A percentile compares a stretch with the other conserved stretches of the same genome.
These are phyloP conservation scores for Iris macrosiphon DNA, from an alignment of 106 monocot species.

Conservation along the genomic window DNA sequence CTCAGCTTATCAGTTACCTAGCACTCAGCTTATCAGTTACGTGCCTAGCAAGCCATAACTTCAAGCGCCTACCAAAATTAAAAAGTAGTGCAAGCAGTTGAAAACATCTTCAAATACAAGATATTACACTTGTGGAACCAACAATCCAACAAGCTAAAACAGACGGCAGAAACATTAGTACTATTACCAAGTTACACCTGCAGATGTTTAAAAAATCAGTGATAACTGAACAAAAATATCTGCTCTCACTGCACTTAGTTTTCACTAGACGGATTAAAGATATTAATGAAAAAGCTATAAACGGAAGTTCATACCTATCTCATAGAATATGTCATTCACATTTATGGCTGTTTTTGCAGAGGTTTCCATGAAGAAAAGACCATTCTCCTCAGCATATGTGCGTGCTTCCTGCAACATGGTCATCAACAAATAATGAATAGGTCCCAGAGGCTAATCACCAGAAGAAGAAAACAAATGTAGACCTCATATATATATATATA, in stretches of 20 bases:
- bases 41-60: too few species aligned
- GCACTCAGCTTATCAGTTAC: too few species aligned
- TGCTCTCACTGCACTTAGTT: not conserved
- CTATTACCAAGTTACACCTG: not conserved
- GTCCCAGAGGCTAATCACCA: not conserved
- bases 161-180: not conserved
- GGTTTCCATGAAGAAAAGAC: constrained; percentile 43
- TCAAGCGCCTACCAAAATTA: too few species aligned
- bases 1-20: too few species aligned
- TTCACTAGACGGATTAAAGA: too few species aligned
- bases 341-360: constrained; percentile 36
- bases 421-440: not conserved
- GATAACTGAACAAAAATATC: not conserved
- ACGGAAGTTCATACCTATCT: constrained; percentile 24
- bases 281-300: not conserved
- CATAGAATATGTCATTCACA: constrained; percentile 42
- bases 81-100: too few species aligned
- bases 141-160: not conserved
- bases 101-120: too few species aligned
- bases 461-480: not conserved
- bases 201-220: not conserved
- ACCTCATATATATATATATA: not conserved
- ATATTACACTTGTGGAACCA: not conserved
- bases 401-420: constrained; percentile 26
- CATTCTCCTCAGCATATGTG: constrained; percentile 38